Conservation (phyloP, 495 filamentous ascomycete genomes). For the Jackrogersella multiformis region DNA sequence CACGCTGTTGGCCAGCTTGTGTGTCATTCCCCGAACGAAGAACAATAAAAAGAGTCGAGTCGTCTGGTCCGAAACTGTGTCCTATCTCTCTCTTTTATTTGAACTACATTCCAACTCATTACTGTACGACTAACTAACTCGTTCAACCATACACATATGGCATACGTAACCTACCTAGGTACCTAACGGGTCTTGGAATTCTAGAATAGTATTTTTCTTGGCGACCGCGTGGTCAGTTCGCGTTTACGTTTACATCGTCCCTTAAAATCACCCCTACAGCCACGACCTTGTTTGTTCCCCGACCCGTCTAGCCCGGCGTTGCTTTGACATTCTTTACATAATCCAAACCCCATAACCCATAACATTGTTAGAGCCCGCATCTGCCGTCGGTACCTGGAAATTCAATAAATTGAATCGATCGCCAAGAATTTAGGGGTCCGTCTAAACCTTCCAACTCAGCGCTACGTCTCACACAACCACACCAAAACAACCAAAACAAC, state of each 20-base stretch:
- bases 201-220: background rate
- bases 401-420: slow-evolving; percentile 27
- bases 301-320: background rate
- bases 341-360: too few species aligned
- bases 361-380: too few species aligned
- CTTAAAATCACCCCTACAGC: slow-evolving; percentile 19
- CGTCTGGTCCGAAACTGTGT: slow-evolving; percentile 4
- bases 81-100: slow-evolving; percentile 10
- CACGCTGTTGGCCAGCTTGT: background rate
- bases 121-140: slow-evolving; percentile 1
- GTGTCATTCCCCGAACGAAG: slow-evolving; percentile 3
- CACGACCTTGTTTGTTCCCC: too few species aligned
- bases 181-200: background rate
- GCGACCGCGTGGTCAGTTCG: slow-evolving; percentile 14
- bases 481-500: too few species aligned
- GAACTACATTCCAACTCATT: slow-evolving; percentile 8
- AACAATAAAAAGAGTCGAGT: slow-evolving; percentile 8
- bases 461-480: slow-evolving; percentile 8
- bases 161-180: background rate
- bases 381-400: slow-evolving; percentile 5
- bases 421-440: slow-evolving; percentile 26
- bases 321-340: too few species aligned
- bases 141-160: background rate
- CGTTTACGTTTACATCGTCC: background rate
- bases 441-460: slow-evolving; percentile 15